Percentiles rank a stretch among this genome's conserved stretches.
These are phyloP conservation scores for Centaurea solstitialis DNA, from an alignment of 129 eudicot species.

Conservation along the genomic window DNA sequence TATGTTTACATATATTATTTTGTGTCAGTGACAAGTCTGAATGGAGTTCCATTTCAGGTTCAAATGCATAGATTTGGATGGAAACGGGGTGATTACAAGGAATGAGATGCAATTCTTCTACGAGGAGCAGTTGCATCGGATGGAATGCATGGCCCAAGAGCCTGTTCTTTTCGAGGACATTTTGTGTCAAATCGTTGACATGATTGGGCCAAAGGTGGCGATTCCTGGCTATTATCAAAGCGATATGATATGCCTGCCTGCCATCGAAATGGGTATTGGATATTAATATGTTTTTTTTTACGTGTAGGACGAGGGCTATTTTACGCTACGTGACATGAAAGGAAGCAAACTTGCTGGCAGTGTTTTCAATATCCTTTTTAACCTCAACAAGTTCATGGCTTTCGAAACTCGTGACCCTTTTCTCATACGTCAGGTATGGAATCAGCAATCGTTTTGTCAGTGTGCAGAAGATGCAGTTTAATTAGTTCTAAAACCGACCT, in stretches of 20 bases:
- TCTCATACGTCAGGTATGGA: constrained; percentile 85
- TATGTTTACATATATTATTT: background rate
- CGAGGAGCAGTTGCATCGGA: constrained; percentile 98
- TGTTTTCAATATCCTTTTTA: constrained; percentile 90
- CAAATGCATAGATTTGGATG: constrained; percentile 97
- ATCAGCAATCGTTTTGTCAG: background rate
- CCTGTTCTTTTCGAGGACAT: constrained; percentile 97
- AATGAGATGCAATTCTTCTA: constrained; percentile 95
- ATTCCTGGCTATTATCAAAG: background rate
- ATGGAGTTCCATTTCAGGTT: constrained; percentile 55
- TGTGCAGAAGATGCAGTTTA: background rate
- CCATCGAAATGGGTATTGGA: background rate
- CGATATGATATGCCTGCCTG: background rate
- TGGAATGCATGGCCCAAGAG: constrained; percentile 99
- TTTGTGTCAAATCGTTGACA: constrained; percentile 96
- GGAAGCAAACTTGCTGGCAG: constrained; percentile 88
- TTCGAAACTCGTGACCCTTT: constrained; percentile 98
- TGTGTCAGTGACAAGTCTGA: background rate
- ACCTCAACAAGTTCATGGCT: constrained; percentile 97
- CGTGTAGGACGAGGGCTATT: constrained; percentile 69
- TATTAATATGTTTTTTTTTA: background rate
- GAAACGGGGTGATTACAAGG: constrained; percentile 84
- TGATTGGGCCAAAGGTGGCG: constrained; percentile 98
- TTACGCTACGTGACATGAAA: constrained; percentile 78
- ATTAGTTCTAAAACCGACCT: background rate